Conservation (phyloP, 2,329 filamentous ascomycete species). For the Hypoxylon sp. region DNA sequence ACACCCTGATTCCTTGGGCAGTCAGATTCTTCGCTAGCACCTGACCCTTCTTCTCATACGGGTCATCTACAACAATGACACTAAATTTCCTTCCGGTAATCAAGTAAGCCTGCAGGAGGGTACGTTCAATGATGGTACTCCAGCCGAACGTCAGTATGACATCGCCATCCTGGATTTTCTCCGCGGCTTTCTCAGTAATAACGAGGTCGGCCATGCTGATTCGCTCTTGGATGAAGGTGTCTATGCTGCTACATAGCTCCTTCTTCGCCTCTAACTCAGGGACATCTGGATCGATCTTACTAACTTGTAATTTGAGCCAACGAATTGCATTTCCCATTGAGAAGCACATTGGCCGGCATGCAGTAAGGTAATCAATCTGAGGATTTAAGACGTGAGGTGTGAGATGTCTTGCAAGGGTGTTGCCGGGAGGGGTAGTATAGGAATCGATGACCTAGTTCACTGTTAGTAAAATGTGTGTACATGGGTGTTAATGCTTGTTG, state of each 20-base stretch:
- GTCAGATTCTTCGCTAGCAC: constrained; percentile 77
- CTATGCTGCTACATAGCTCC: constrained; percentile 83
- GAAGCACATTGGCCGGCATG: constrained; percentile 95
- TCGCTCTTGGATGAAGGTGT: constrained; percentile 90
- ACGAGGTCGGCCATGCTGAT: constrained; percentile 89
- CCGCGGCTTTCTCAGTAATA: constrained; percentile 82
- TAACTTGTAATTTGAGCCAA: constrained; percentile 92
- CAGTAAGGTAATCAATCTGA: constrained; percentile 94
- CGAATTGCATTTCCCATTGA: constrained; percentile 98
- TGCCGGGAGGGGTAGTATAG: constrained; percentile 90
- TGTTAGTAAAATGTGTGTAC: constrained; percentile 32
- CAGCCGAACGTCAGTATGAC: constrained; percentile 90
- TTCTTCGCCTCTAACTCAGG: constrained; percentile 87
- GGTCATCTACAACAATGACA: constrained; percentile 86
- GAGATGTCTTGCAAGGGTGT: constrained; percentile 89
- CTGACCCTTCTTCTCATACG: constrained; percentile 67
- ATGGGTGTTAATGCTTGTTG: neutral
- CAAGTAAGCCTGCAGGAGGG: constrained; percentile 79
- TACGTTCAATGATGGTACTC: constrained; percentile 87
- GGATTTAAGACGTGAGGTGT: constrained; percentile 92
- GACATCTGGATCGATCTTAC: constrained; percentile 88
- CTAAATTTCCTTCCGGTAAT: constrained; percentile 80
- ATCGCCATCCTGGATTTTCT: constrained; percentile 83
- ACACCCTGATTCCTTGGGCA: constrained; percentile 79
- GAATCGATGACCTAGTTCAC: constrained; percentile 82